Base-by-base conservation (phyloP, 441 rosid species). In the Kokia cookei region DNA sequence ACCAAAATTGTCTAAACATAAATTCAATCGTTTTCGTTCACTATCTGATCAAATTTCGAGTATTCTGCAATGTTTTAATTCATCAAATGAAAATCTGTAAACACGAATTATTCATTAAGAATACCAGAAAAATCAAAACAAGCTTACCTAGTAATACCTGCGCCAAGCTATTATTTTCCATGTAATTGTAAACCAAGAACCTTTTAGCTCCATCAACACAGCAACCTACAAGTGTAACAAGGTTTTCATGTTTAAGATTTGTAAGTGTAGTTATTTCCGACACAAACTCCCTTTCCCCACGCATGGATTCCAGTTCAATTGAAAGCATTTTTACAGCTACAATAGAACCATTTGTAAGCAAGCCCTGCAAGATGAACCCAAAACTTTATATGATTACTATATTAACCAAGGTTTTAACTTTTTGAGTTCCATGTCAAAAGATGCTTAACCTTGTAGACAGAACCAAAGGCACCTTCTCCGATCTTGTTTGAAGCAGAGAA, bases 381-480 rank as follows among this genome's bases (percentile, higher is more conserved):
- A 77, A 54, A 17, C 15, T 13, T 27, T 26, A 12, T 61, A 68
- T 54, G 57, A 60, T 35, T 40, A 7, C 22, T 45, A 27, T 13
- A 27, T 13, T n/a, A 8, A n/a, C 59, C 65, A 45, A 19, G 3
- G 3, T 37, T 50, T 50, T 24, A 53, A 15, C 48, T 19, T 51
- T 58, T 17, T 42, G 9, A 65, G 26, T 54, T 55, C 45, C 45
- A 57, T 22, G 50, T 32, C 5, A 54, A 70, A 55, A 57, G 2
- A 27, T 62, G 24, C 72, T 27, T 51, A 72, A 93, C 97, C 92
- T 81, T 91, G 82, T 86, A 93, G 40, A 93, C 97, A 10, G 87
- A 75, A 72, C 97, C 97, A 24, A 84, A 91, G 58, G 86, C 91
- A 42, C 97, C 97, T 79, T 87, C 89, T 54, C 97, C 97, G 15